Conservation (phyloP, 495 filamentous ascomycete genomes). For the Achaetomiella virescens region DNA sequence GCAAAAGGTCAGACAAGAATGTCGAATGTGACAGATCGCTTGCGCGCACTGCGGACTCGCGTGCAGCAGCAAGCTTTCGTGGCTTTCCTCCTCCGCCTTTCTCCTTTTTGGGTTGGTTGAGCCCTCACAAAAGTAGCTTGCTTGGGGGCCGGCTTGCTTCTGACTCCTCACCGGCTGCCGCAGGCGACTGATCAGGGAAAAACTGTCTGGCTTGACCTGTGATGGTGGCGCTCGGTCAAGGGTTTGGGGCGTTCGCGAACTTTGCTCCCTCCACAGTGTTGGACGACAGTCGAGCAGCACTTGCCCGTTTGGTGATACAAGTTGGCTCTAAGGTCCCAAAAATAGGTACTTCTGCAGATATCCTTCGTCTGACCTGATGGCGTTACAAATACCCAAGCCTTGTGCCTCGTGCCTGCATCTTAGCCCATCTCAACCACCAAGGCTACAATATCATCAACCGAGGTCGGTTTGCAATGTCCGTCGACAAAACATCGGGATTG, state of each 20-base stretch:
- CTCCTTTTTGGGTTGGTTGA: neutral
- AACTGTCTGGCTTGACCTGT: neutral
- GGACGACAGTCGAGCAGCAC: neutral
- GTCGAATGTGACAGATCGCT: neutral
- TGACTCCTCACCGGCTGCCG: slow-evolving; percentile 5
- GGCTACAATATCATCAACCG: neutral
- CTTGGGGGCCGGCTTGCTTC: neutral
- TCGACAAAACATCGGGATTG: neutral
- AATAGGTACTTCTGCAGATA: too few relatives aligned
- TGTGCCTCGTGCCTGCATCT: neutral
- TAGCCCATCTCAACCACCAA: neutral
- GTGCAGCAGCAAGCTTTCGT: neutral
- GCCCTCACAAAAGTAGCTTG: neutral
- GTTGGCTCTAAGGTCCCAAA: too few relatives aligned
- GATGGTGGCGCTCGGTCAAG: slow-evolving; percentile 12
- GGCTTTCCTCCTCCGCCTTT: neutral
- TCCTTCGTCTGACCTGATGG: neutral
- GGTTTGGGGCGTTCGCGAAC: slow-evolving; percentile 1
- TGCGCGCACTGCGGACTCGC: too few relatives aligned
- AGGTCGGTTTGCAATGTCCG: neutral
- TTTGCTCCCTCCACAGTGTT: neutral
- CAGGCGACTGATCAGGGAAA: neutral
- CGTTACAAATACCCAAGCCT: neutral
- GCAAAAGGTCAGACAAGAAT: neutral
- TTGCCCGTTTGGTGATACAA: too few relatives aligned